Evolutionary conservation across 257 asterid genomes (phyloP).

Genomic region (Fraxinus cuspidata): DNA sequence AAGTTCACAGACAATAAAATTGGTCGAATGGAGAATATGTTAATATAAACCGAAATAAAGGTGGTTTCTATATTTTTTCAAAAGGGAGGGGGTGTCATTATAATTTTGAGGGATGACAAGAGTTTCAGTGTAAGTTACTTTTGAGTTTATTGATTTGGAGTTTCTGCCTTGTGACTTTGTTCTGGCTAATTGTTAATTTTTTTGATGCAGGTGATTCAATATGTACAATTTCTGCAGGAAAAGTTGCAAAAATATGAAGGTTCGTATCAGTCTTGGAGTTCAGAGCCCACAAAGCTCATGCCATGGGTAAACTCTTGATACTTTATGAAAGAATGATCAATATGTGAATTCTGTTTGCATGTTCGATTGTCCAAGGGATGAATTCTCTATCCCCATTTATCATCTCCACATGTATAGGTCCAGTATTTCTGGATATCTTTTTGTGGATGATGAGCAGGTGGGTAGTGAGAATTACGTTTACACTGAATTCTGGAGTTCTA

Average conservation of each 20-base stretch:
- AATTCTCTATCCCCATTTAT: background rate
- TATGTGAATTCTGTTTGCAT: background rate
- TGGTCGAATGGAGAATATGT: background rate
- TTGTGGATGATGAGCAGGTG: background rate
- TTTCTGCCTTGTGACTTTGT: slow-evolving; percentile 4
- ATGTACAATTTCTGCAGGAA: slow-evolving; percentile 78
- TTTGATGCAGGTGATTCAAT: slow-evolving; percentile 74
- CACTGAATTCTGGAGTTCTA: background rate
- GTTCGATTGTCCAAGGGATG: slow-evolving; percentile 17
- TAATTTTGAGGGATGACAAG: background rate
- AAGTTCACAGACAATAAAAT: too few relatives aligned
- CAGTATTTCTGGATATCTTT: background rate
- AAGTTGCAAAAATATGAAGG: slow-evolving; percentile 82
- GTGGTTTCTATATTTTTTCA: background rate
- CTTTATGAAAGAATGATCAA: background rate
- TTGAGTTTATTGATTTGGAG: slow-evolving; percentile 7
- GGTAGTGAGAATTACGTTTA: too few relatives aligned
- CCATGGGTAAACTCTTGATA: slow-evolving; percentile 75
- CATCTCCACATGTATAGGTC: background rate
- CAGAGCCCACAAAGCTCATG: slow-evolving; percentile 90
- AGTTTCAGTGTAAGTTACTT: background rate
- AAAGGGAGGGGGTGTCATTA: background rate
- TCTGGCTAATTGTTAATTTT: slow-evolving; percentile 28
- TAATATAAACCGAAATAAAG: background rate
- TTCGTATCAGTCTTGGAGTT: slow-evolving; percentile 75